A percentile compares a stretch with the other conserved stretches of the same genome.
Conservation (phyloP, 306 rosid genomes). For the Cercis canadensis region DNA sequence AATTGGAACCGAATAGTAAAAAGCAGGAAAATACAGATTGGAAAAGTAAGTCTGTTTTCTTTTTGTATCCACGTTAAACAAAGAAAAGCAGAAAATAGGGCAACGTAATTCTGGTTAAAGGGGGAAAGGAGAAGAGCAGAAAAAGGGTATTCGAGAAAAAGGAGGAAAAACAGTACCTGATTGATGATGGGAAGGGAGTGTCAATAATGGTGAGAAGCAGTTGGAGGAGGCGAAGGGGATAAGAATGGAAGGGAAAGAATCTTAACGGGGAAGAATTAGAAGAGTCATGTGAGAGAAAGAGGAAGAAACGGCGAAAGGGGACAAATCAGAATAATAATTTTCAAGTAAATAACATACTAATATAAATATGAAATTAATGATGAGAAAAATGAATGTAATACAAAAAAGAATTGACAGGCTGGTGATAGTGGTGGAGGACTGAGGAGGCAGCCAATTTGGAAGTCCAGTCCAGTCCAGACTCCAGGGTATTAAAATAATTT, state of each 20-base stretch:
- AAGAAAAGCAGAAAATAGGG: conserved; percentile 28
- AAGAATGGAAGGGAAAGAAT: conserved; percentile 37
- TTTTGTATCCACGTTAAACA: conserved; percentile 25
- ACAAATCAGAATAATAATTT: conserved; percentile 47
- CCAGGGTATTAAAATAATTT: not conserved
- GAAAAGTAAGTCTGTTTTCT: not conserved
- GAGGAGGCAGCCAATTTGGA: not conserved
- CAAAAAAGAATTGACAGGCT: no score
- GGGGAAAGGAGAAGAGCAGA: not conserved
- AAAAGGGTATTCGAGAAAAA: not conserved
- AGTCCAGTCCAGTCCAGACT: no score
- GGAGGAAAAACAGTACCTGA: conserved; percentile 39
- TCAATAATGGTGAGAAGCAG: not conserved
- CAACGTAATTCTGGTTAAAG: no score
- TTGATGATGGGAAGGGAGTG: not conserved
- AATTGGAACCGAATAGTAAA: conserved; percentile 3
- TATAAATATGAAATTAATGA: not conserved
- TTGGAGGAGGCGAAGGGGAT: conserved; percentile 10
- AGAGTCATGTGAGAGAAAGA: conserved; percentile 39
- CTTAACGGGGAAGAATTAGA: conserved; percentile 49
- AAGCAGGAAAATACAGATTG: conserved; percentile 29
- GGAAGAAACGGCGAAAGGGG: conserved; percentile 65
- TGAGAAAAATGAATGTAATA: not conserved
- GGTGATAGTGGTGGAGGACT: no score
- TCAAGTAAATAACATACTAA: not conserved